Percentiles rank a stretch among this genome's conserved stretches.
Evolutionary conservation across 2,329 filamentous ascomycete species (phyloP).

Genomic region (Fusarium avenaceum): DNA sequence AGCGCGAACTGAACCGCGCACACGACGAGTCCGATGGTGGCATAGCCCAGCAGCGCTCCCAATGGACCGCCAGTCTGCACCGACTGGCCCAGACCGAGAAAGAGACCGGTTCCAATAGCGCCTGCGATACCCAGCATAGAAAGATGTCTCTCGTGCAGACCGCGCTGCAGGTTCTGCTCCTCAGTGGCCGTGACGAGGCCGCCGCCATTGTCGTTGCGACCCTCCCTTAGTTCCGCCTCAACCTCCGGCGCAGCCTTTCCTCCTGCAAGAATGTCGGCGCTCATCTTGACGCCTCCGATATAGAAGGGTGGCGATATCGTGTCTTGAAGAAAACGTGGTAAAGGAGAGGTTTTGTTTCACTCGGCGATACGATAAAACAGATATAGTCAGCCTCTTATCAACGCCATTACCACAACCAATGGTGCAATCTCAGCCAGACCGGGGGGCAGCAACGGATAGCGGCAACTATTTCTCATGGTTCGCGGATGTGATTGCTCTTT

Average conservation of each 20-base stretch:
- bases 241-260: constrained; percentile 26
- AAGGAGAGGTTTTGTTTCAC: not conserved
- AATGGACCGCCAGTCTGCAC: constrained; percentile 54
- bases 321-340: not conserved
- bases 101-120: constrained; percentile 61
- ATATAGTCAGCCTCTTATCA: constrained; percentile 23
- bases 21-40: constrained; percentile 59
- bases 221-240: constrained; percentile 2
- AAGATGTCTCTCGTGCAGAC: constrained; percentile 55
- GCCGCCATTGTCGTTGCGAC: constrained; percentile 13
- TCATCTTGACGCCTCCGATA: constrained; percentile 29
- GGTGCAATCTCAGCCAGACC: constrained; percentile 30
- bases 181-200: constrained; percentile 46
- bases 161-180: constrained; percentile 44
- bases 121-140: constrained; percentile 68
- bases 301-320: not conserved
- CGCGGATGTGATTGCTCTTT: constrained; percentile 36
- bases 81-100: constrained; percentile 59
- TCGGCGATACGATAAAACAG: not conserved
- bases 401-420: constrained; percentile 33
- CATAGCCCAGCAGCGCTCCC: constrained; percentile 62
- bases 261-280: constrained; percentile 20
- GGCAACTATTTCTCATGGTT: constrained; percentile 16
- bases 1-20: constrained; percentile 65
- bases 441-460: constrained; percentile 21